A percentile compares a stretch with the other conserved stretches of the same genome.
phyloP scores from a whole-genome alignment of 192 early-diverging fungal species.

The Ramicandelaber brevisporus region DNA sequence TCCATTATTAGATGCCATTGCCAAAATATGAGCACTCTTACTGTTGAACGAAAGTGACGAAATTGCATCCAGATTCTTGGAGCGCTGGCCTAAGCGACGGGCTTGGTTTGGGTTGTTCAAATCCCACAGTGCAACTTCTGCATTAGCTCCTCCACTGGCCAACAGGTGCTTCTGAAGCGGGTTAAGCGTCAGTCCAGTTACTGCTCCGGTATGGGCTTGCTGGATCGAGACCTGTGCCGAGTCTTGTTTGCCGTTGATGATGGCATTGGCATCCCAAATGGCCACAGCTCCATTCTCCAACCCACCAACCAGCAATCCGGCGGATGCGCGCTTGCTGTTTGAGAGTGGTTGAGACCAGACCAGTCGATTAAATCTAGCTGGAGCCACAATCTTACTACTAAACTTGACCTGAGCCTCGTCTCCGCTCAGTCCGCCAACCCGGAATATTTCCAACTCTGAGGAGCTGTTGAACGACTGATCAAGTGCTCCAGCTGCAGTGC shows the following conservation, averaged over 20 bases:
- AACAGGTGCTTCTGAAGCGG: conserved; percentile 62
- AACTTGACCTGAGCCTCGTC: conserved; percentile 1
- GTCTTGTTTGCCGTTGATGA: conserved; percentile 35
- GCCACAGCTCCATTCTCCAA: conserved; percentile 83
- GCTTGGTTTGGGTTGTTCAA: conserved; percentile 65
- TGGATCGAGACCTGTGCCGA: conserved; percentile 33
- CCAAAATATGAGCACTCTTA: conserved; percentile 78
- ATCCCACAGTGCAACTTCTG: conserved; percentile 93
- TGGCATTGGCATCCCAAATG: conserved; percentile 57
- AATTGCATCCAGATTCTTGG: conserved; percentile 65
- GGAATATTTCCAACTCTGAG: conserved; percentile 72
- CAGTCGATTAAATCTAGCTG: conserved; percentile 56
- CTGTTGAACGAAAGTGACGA: conserved; percentile 82
- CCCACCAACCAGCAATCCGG: conserved; percentile 75
- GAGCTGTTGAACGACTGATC: conserved; percentile 84
- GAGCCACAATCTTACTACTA: conserved; percentile 8
- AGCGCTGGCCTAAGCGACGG: conserved; percentile 63
- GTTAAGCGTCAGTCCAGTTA: conserved; percentile 84
- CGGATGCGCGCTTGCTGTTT: conserved; percentile 8
- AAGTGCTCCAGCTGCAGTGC: conserved; percentile 86
- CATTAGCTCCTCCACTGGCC: conserved; percentile 70
- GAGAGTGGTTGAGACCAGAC: conserved; percentile 30
- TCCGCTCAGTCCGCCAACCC: conserved; percentile 18
- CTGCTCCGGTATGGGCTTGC: conserved; percentile 59
- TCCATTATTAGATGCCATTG: conserved; percentile 71